Evolutionary conservation across 2,329 filamentous ascomycete species (phyloP).

Genomic region (Cladophialophora chaetospira): DNA sequence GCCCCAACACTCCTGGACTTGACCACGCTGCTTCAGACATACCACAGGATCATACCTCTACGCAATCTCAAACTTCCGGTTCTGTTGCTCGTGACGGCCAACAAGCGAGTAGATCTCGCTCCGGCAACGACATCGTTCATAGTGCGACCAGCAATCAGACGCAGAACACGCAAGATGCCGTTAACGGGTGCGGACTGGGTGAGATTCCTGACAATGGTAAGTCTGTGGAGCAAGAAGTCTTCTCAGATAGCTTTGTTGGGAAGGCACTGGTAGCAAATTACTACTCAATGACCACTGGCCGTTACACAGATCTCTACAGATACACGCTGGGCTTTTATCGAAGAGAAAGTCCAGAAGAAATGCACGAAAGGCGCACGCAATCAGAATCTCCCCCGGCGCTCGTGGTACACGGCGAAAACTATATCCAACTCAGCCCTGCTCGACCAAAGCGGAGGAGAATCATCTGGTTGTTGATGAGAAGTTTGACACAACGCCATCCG

Average conservation of each 20-base stretch:
- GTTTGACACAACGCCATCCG: not conserved
- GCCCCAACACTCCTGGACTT: too few species aligned
- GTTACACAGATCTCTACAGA: conserved; percentile 7
- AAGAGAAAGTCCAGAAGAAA: not conserved
- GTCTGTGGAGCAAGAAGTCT: not conserved
- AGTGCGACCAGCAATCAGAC: too few species aligned
- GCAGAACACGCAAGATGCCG: too few species aligned
- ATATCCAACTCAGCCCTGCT: not conserved
- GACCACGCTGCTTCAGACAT: too few species aligned
- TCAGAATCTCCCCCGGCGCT: not conserved
- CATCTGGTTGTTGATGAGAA: not conserved
- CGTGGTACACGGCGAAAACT: not conserved
- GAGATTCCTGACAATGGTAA: not conserved
- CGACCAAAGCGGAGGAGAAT: not conserved
- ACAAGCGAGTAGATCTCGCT: too few species aligned
- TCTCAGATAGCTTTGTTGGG: not conserved
- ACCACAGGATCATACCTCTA: too few species aligned
- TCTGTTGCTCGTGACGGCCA: too few species aligned
- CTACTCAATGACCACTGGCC: conserved; percentile 11
- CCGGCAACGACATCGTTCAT: too few species aligned
- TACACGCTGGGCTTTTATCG: not conserved
- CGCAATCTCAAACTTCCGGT: too few species aligned
- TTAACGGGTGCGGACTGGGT: too few species aligned
- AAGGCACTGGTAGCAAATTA: conserved; percentile 16
- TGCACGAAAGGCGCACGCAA: not conserved